Conservation (phyloP, 805 yeast species). For the Lachancea lanzarotensis region DNA sequence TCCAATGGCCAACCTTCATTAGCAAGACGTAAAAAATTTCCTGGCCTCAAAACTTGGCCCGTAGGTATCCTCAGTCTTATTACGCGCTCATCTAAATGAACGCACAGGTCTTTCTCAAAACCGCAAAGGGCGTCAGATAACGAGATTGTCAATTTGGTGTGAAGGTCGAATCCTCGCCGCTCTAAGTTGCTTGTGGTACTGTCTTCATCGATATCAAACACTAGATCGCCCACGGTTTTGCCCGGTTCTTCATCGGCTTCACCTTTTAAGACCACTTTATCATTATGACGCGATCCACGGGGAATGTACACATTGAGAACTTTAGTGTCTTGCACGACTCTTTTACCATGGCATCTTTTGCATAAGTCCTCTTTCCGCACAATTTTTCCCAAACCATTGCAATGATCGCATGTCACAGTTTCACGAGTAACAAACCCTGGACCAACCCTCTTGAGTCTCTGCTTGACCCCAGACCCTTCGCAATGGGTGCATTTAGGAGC, state of each 20-base stretch:
- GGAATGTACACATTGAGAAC: conserved; percentile 70
- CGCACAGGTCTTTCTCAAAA: conserved; percentile 53
- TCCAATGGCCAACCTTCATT: conserved; percentile 81
- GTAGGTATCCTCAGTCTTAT: conserved; percentile 56
- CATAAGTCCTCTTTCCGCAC: conserved; percentile 57
- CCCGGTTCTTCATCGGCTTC: conserved; percentile 79
- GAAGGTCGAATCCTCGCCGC: conserved; percentile 59
- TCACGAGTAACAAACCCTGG: conserved; percentile 71
- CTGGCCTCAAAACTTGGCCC: conserved; percentile 79
- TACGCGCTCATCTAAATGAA: conserved; percentile 76
- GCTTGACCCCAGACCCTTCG: conserved; percentile 60
- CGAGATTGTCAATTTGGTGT: conserved; percentile 52
- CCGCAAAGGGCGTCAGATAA: conserved; percentile 84
- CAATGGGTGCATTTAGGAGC: conserved; percentile 62
- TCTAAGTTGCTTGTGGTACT: conserved; percentile 41
- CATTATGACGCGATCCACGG: conserved; percentile 62
- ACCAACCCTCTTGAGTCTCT: conserved; percentile 56
- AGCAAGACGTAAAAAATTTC: conserved; percentile 54
- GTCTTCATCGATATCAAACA: conserved; percentile 51
- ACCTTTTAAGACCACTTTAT: conserved; percentile 51
- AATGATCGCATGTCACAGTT: conserved; percentile 53
- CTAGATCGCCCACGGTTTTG: conserved; percentile 68
- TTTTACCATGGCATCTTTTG: conserved; percentile 64
- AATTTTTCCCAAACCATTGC: conserved; percentile 64
- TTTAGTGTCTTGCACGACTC: conserved; percentile 56